Percentiles rank a stretch among this genome's conserved stretches.
These are phyloP conservation scores for Lecanicillium sp. DNA, from an alignment of 2,329 filamentous ascomycete genomes.

Conservation along the genomic window DNA sequence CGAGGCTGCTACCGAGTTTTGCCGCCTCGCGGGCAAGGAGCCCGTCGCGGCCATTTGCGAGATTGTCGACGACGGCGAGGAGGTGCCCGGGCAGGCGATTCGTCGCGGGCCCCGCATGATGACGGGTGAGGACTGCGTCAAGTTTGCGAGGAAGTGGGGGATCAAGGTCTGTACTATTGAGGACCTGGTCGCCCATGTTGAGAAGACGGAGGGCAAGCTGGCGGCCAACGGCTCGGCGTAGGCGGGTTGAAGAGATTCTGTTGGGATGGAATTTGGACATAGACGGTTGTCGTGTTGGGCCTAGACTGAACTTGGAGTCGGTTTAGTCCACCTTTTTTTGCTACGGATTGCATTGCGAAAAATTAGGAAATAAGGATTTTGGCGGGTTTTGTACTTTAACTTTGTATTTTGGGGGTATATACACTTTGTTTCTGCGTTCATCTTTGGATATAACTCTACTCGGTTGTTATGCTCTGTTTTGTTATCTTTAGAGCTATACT, in stretches of 20 bases:
- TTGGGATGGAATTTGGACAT: background rate
- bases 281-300: background rate
- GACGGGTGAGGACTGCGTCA: constrained; percentile 77
- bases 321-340: background rate
- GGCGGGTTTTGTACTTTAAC: too few species aligned
- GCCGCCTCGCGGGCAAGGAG: constrained; percentile 70
- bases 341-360: background rate
- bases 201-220: constrained; percentile 62
- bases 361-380: too few species aligned
- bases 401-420: too few species aligned
- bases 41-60: constrained; percentile 82
- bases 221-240: constrained; percentile 31
- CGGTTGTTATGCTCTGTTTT: too few species aligned
- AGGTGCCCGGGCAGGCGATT: constrained; percentile 60
- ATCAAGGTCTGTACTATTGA: constrained; percentile 94
- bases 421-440: too few species aligned
- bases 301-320: too few species aligned
- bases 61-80: constrained; percentile 77
- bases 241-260: background rate
- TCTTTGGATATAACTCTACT: too few species aligned
- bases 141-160: constrained; percentile 81
- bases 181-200: constrained; percentile 72
- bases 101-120: constrained; percentile 76
- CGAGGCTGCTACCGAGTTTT: constrained; percentile 89
- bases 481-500: too few species aligned